Base-by-base conservation (phyloP, 306 rosid species). In the Ormosia emarginata region DNA sequence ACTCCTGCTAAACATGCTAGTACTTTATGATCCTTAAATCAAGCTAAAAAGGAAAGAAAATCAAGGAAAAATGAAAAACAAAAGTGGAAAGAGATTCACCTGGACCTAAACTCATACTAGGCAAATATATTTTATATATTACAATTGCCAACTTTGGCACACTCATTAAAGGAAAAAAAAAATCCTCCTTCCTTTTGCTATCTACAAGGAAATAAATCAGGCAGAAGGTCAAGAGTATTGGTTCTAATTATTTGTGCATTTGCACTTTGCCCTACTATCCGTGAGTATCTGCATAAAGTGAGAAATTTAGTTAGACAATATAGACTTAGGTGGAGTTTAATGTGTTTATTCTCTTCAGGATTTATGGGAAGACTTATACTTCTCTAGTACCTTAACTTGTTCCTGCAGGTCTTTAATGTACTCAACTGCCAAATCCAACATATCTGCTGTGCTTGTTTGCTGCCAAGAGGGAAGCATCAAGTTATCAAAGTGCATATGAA, bases 361-460 rank as follows among this genome's bases (percentile, higher is more conserved):
- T 61, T 8, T 40, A 37, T 14, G 13, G 36, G 0, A 71, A 30
- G 33, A 46, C 7, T 74, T 7, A 7, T 14, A n/a, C 4, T 69
- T 66, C 63, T 41, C 12, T 44, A 46, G 24, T 92, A 92, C 98
- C 98, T 95, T 57, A 17, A 95, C 93, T 78, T 91, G 88, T 78
- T 86, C 88, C 82, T 93, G 98, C 64, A 95, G 89, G 72, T 85
- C 93, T 83, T 89, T 93, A 67, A 95, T 95, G 88, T 87, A 83
- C 58, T 89, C 95, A 67, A 87, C 92, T 7, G 92, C 93, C 85
- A 80, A 82, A 62, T 93, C 98, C 77, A 95, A 84, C 98, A 87
- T 93, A 13, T 95, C 98, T 67, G 98, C 94, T 59, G 93, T 93
- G 89, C 83, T 93, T 49, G 92, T 90, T 90, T 91, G 98, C 98